Evolutionary conservation across 768 basidiomycete species (phyloP).

Genomic region (Pilatotrama ljubarskyi): DNA sequence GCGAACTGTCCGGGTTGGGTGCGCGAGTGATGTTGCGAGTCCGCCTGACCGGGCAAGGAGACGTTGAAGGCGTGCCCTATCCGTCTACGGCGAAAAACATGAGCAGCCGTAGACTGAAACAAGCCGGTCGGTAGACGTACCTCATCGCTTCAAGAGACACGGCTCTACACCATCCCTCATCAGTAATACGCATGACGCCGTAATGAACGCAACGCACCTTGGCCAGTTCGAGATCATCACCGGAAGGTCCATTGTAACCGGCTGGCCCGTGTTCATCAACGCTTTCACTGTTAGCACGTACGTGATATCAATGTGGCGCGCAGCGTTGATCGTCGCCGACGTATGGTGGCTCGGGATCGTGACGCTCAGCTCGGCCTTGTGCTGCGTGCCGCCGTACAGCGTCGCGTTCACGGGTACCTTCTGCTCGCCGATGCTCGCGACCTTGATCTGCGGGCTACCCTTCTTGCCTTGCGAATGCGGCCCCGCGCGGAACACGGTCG

Average conservation of each 20-base stretch:
- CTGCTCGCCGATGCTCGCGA: conserved; percentile 61
- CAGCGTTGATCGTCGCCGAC: conserved; percentile 78
- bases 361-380: conserved; percentile 72
- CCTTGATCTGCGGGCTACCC: conserved; percentile 55
- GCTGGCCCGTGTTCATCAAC: conserved; percentile 65
- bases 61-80: conserved; percentile 49
- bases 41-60: conserved; percentile 26
- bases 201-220: conserved; percentile 49
- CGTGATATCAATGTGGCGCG: conserved; percentile 82
- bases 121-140: conserved; percentile 17
- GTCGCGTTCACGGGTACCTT: conserved; percentile 73
- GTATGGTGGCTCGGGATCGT: conserved; percentile 72
- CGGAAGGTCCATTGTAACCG: conserved; percentile 71
- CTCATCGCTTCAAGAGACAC: conserved; percentile 74
- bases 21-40: neutral
- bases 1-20: conserved; percentile 8
- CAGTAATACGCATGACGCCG: neutral
- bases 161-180: conserved; percentile 43
- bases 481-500: conserved; percentile 70
- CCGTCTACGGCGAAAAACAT: conserved; percentile 38
- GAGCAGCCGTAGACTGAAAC: neutral
- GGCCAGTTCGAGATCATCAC: conserved; percentile 87
- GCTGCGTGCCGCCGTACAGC: conserved; percentile 68
- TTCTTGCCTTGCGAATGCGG: conserved; percentile 56
- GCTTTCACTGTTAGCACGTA: conserved; percentile 80